Base-by-base conservation (phyloP, 495 filamentous ascomycete genomes). In the Lentithecium fluviatile region DNA sequence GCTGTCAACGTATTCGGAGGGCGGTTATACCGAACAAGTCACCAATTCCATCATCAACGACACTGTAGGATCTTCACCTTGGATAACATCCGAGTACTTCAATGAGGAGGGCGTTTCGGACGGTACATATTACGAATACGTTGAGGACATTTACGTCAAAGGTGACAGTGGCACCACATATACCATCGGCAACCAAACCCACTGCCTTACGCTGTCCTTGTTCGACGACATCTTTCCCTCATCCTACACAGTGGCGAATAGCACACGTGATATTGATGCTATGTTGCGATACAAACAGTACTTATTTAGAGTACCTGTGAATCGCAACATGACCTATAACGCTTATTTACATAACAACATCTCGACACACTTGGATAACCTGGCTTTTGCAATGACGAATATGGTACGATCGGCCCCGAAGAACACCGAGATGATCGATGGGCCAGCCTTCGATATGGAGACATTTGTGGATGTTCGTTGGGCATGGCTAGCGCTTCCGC, bases 161-260 rank as follows among this genome's bases (percentile, higher is more conserved):
- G 25, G 49, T 2, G 53, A 52, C 1, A 38, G 25, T 26, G 24
- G 36, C 11, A 47, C 24, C 17, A 7, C 2, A 5, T 34, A 45
- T 37, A 2, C 2, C 5, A 13, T 58, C 21, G 38, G 29, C 26
- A 49, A 59, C 46, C 2, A 37, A 26, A 42, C 46, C 15, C 19
- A 48, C 10, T 2, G 8, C 6, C 25, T 47, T 2, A 23, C 32
- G 7, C 53, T 57, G 17, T 7, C 17, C 19, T 10, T 53, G 4
- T 61, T 68, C 46, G 52, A 64, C 25, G 55, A 59, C 13, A 40
- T 58, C 19, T 51, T 67, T 25, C 60, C 60, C 8, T 58, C 53
- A 0, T 26, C 29, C n/a, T 29, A 36, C 11, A 60, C 56, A 4
- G 25, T 56, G 4, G 6, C 15, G 2, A 57, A 61, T 24, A 50